phyloP scores from a whole-genome alignment of 1,139 yeast genomes.

The Hemisphaericaspora subhashii region DNA sequence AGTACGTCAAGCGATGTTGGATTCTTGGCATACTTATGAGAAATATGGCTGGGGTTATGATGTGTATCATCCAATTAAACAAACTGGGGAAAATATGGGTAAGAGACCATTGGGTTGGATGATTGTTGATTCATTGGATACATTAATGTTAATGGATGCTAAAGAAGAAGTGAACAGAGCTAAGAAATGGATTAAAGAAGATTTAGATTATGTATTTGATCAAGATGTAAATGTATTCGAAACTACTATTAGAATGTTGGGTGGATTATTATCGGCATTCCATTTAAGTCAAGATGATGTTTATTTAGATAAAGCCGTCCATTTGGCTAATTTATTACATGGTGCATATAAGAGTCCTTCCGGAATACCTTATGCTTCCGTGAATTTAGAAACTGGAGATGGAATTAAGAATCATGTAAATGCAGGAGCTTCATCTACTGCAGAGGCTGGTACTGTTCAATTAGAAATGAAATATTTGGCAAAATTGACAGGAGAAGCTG shows the following conservation, averaged over 20 bases:
- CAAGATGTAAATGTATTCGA: slow-evolving; percentile 83
- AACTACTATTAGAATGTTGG: slow-evolving; percentile 91
- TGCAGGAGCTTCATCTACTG: slow-evolving; percentile 71
- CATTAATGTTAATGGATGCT: slow-evolving; percentile 79
- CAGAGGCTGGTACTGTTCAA: slow-evolving; percentile 88
- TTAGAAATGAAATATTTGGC: slow-evolving; percentile 85
- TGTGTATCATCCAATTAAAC: slow-evolving; percentile 49
- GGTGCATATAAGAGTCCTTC: slow-evolving; percentile 65
- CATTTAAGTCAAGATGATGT: slow-evolving; percentile 69
- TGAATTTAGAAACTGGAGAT: slow-evolving; percentile 65
- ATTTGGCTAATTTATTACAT: slow-evolving; percentile 62
- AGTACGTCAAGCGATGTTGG: slow-evolving; percentile 64
- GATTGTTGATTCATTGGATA: slow-evolving; percentile 86
- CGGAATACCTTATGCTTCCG: slow-evolving; percentile 78
- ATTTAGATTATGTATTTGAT: slow-evolving; percentile 53
- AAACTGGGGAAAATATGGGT: slow-evolving; percentile 75
- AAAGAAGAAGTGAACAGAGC: slow-evolving; percentile 65
- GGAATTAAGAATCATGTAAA: slow-evolving; percentile 67
- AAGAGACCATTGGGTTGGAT: slow-evolving; percentile 91
- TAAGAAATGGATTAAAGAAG: slow-evolving; percentile 68
- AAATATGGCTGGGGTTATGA: slow-evolving; percentile 76
- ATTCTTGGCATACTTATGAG: slow-evolving; percentile 79
- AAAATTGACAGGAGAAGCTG: slow-evolving; percentile 71
- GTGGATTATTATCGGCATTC: slow-evolving; percentile 84
- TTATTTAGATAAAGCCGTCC: slow-evolving; percentile 76